phyloP scores from a whole-genome alignment of 345 rosid species.

The Sonneratia caseolaris region DNA sequence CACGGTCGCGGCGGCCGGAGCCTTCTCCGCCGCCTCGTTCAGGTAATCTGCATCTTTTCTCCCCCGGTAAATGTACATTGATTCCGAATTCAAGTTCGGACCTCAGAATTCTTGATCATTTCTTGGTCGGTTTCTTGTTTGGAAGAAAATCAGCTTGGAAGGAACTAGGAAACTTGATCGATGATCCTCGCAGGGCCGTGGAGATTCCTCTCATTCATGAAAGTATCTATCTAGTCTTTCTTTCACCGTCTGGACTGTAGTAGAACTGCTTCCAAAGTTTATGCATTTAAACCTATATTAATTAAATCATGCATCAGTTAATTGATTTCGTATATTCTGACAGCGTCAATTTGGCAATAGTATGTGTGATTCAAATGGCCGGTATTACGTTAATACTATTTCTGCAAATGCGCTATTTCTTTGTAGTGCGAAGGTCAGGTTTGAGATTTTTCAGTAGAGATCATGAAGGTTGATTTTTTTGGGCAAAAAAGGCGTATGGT shows the following conservation, averaged over 20 bases:
- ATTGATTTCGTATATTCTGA: neutral
- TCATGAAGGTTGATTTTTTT: neutral
- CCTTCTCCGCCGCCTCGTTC: conserved; percentile 73
- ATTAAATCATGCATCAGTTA: neutral
- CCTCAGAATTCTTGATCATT: neutral
- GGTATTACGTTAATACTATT: neutral
- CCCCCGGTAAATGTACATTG: too few relatives aligned
- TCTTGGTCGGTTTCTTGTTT: conserved; percentile 58
- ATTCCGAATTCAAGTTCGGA: neutral
- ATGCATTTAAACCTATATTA: neutral
- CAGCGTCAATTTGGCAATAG: neutral
- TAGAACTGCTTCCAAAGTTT: neutral
- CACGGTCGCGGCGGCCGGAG: conserved; percentile 63
- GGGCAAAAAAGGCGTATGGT: neutral
- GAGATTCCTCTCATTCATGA: conserved; percentile 32
- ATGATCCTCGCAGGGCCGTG: conserved; percentile 49
- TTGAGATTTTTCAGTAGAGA: neutral
- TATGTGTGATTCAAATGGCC: neutral
- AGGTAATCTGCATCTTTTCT: conserved; percentile 26
- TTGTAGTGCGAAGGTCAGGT: neutral
- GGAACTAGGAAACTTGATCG: conserved; percentile 69
- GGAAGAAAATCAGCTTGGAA: conserved; percentile 86
- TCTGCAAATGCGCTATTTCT: too few relatives aligned
- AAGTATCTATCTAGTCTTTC: conserved; percentile 2
- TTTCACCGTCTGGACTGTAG: neutral